Evolutionary conservation across 225 moss, liverwort and hornwort genomes (phyloP), one percentile per base, ranked within the genome.

Genomic region (Climacium dendroides): DNA sequence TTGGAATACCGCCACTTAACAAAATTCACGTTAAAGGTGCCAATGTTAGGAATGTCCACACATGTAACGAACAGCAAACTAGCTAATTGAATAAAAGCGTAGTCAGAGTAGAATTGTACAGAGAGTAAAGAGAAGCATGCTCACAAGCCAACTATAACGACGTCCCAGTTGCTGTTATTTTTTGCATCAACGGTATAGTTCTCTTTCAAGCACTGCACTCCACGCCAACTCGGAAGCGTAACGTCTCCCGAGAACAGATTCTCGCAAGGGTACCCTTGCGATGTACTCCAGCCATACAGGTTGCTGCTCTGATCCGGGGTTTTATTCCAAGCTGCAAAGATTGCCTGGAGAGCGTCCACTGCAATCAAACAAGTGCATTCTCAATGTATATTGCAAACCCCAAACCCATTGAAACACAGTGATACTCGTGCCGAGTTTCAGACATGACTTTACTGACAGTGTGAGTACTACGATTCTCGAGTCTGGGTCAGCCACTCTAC

Each of bases 171-270:
- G 32, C n/a, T n/a, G 7, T 2, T 2, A 0, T 2, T 19, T 7
- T 4, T 5, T 32, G 30, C 2, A 50, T 32, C 48, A 11, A 1
- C 0, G 20, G 19, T 74, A 11, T 0, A 0, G 50, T 74, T 19
- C 12, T 74, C 3, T 74, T 19, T 48, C 32, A 74, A 19, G 74
- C 74, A 74, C 74, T 74, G 74, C 0, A 74, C 74, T 48, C 74
- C 74, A 47, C 73, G 73, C 73, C 73, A 73, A 30, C 30, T 73
- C 47, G 73, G 73, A 6, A 0, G 0, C 6, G 0, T 10, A 47
- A 4, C 29, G 2, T 47, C 28, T 45, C 0, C 1, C 19, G 15
- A n/a, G n/a, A n/a, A 0, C 45, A 72, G 45, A 72, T 5, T 29
- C 29, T 0, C 1, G 18, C 73, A 73, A 47, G 73, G 73, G 10